Conservation (phyloP, 768 basidiomycete species). For the Lactarius indigo region DNA sequence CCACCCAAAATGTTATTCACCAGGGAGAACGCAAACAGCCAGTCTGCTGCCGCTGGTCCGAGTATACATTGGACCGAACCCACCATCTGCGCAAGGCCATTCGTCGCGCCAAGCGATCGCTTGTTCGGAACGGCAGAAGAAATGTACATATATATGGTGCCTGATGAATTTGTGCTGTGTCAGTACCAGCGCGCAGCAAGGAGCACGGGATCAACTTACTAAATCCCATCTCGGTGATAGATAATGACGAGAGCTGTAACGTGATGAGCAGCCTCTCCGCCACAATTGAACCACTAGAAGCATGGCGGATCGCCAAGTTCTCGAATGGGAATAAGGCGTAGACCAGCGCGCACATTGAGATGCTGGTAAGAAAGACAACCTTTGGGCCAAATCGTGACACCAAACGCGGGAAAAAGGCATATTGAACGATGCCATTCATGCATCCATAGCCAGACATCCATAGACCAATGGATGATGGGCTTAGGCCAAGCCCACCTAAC, state of each 20-base stretch:
- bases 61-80: conserved; percentile 38
- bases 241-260: background rate
- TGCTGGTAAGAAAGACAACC: conserved; percentile 29
- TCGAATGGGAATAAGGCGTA: conserved; percentile 31
- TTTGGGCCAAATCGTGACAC: conserved; percentile 36
- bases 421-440: conserved; percentile 38
- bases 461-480: conserved; percentile 37
- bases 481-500: conserved; percentile 31
- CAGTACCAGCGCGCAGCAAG: background rate
- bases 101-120: conserved; percentile 61
- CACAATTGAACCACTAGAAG: background rate
- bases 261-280: background rate
- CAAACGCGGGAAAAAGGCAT: conserved; percentile 35
- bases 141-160: conserved; percentile 66
- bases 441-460: conserved; percentile 38
- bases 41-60: conserved; percentile 55
- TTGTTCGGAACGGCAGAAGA: conserved; percentile 59
- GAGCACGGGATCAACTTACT: background rate
- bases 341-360: conserved; percentile 27
- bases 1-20: conserved; percentile 25
- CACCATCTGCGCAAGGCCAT: conserved; percentile 46
- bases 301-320: background rate
- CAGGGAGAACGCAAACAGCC: conserved; percentile 63
- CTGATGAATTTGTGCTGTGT: conserved; percentile 32
- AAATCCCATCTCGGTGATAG: background rate